These are phyloP conservation scores for Cladophialophora carrionii DNA, from an alignment of 2,329 filamentous ascomycete species.

Conservation along the genomic window DNA sequence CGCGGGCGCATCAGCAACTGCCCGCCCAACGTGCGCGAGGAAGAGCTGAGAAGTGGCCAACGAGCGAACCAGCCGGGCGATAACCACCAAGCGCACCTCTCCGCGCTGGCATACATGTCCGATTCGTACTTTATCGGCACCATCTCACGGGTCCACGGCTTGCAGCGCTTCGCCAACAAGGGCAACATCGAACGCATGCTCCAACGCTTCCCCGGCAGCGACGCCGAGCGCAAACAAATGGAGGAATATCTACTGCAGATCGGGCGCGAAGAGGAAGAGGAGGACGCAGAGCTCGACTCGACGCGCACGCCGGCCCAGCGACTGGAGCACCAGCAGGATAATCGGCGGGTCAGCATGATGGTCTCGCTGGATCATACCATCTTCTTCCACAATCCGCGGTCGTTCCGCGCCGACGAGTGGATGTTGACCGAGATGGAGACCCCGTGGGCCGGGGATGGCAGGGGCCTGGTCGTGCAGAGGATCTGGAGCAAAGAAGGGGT, in stretches of 20 bases:
- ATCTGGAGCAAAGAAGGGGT: constrained; percentile 55
- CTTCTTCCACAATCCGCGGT: constrained; percentile 55
- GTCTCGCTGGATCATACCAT: constrained; percentile 57
- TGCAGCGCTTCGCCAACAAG: constrained; percentile 71
- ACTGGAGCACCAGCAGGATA: constrained; percentile 18
- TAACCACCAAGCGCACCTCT: constrained; percentile 53
- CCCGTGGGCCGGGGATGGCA: constrained; percentile 56
- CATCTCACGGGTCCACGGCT: constrained; percentile 74
- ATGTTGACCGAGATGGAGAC: constrained; percentile 55
- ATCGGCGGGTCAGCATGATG: constrained; percentile 52
- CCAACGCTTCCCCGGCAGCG: constrained; percentile 48
- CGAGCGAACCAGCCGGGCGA: constrained; percentile 31
- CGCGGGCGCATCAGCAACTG: constrained; percentile 41
- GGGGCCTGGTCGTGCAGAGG: constrained; percentile 54
- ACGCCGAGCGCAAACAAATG: constrained; percentile 49
- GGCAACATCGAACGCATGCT: constrained; percentile 48
- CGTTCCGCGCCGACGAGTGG: constrained; percentile 56
- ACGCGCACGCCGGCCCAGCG: background rate
- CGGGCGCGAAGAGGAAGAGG: constrained; percentile 48
- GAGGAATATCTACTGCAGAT: constrained; percentile 48
- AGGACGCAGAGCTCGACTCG: constrained; percentile 42
- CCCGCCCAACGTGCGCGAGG: constrained; percentile 36
- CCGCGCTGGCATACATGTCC: constrained; percentile 88
- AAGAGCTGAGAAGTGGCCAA: constrained; percentile 27
- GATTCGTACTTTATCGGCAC: constrained; percentile 95